Evolutionary conservation across 225 moss, liverwort and hornwort genomes (phyloP).

Genomic region (Ulota crispa): DNA sequence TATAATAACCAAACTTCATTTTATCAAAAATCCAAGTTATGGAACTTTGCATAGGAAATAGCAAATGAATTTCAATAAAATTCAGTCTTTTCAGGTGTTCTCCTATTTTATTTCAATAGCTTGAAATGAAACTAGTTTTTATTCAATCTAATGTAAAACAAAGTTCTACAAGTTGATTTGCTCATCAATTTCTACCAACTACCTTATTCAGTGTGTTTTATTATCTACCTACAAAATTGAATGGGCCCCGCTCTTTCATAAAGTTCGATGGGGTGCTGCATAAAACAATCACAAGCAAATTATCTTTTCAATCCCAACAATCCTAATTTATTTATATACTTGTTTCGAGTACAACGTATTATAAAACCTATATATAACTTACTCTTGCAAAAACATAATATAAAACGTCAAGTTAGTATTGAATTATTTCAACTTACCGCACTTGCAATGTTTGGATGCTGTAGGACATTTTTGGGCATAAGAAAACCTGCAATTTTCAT

Average conservation of each 20-base stretch:
- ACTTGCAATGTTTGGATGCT: constrained; percentile 39
- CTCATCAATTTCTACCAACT: not conserved
- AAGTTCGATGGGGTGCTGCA: constrained; percentile 18
- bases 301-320: accelerated
- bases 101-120: not conserved
- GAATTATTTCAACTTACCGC: constrained; percentile 18
- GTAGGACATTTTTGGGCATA: constrained; percentile 29
- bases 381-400: not conserved
- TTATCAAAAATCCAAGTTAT: not conserved
- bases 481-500: constrained; percentile 1
- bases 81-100: too few relatives aligned
- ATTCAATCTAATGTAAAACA: not conserved
- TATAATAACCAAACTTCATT: not conserved
- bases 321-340: not conserved
- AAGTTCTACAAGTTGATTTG: not conserved
- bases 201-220: constrained; percentile 16
- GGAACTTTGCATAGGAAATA: not conserved
- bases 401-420: not conserved
- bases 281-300: not conserved
- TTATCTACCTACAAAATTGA: constrained; percentile 37
- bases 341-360: not conserved
- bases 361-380: accelerated
- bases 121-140: not conserved
- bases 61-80: not conserved
- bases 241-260: not conserved